Conservation (phyloP, 768 basidiomycete genomes). For the Tricholoma hemisulphureum region DNA sequence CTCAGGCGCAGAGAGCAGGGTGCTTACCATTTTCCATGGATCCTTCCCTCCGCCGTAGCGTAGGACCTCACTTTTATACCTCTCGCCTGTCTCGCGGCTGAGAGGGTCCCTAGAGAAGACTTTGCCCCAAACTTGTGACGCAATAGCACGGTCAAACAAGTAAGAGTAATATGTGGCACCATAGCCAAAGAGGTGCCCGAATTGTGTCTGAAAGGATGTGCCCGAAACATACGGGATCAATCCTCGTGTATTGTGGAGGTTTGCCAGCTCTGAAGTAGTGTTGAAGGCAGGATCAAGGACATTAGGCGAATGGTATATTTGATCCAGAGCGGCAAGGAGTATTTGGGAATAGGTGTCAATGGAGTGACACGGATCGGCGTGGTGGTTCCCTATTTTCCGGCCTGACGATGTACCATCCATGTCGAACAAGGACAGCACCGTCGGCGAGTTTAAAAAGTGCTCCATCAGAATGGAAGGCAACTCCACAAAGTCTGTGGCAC, state of each 20-base stretch:
- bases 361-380: constrained; percentile 71
- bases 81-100: constrained; percentile 73
- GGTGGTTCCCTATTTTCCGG: constrained; percentile 59
- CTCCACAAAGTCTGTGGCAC: constrained; percentile 98
- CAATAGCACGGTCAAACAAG: constrained; percentile 93
- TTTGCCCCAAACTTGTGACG: constrained; percentile 82
- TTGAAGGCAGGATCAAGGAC: constrained; percentile 60
- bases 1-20: constrained; percentile 60
- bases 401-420: constrained; percentile 43
- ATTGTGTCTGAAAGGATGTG: constrained; percentile 94
- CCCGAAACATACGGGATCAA: constrained; percentile 80
- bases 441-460: constrained; percentile 85
- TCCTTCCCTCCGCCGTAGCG: constrained; percentile 86
- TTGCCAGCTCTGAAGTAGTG: constrained; percentile 65
- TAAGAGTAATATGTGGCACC: constrained; percentile 99
- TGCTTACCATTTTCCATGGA: constrained; percentile 90
- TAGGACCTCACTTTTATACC: constrained; percentile 73
- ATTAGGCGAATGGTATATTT: constrained; percentile 79
- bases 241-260: constrained; percentile 65
- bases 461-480: constrained; percentile 99
- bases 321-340: constrained; percentile 84
- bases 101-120: constrained; percentile 72
- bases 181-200: constrained; percentile 93
- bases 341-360: constrained; percentile 94
- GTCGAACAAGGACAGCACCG: constrained; percentile 79